These are phyloP conservation scores for Cucurbita argyrosperma DNA, from an alignment of 306 rosid species.

Conservation along the genomic window DNA sequence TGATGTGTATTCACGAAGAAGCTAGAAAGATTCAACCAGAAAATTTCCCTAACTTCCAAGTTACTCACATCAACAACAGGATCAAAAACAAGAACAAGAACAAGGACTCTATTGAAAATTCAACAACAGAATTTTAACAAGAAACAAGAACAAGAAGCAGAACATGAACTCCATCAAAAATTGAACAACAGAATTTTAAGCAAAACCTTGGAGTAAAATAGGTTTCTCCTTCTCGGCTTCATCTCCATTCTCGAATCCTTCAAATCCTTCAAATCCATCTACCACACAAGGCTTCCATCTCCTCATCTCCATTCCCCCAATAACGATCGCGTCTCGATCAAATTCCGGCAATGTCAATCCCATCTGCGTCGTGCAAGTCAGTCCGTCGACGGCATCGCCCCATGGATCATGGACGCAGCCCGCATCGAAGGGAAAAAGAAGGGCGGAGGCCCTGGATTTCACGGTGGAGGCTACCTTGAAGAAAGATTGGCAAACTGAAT, in stretches of 20 bases:
- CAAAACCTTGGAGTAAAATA: slow-evolving; percentile 36
- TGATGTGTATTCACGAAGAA: not conserved
- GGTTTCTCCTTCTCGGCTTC: slow-evolving; percentile 29
- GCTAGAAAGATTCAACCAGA: not conserved
- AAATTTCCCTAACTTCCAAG: not conserved
- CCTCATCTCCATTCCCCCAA: slow-evolving; percentile 27
- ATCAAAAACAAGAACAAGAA: too few species aligned
- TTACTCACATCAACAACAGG: not conserved
- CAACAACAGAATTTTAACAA: slow-evolving; percentile 10
- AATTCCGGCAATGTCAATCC: slow-evolving; percentile 8
- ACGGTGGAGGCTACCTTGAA: slow-evolving; percentile 57
- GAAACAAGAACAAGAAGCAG: not conserved
- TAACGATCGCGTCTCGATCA: slow-evolving; percentile 23
- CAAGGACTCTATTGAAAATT: not conserved
- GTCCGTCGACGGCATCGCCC: slow-evolving; percentile 26
- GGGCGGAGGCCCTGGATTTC: slow-evolving; percentile 31
- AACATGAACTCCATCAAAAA: not conserved
- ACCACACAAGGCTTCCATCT: slow-evolving; percentile 46
- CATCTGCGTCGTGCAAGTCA: slow-evolving; percentile 25
- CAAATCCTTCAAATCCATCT: slow-evolving; percentile 24
- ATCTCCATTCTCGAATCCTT: slow-evolving; percentile 33
- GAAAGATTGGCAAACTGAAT: slow-evolving; percentile 62
- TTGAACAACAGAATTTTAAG: slow-evolving; percentile 10
- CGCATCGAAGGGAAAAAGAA: slow-evolving; percentile 23
- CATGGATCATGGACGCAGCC: slow-evolving; percentile 33